phyloP scores from a whole-genome alignment of 495 filamentous ascomycete genomes.

The Melanomma pulvis-pyrius region DNA sequence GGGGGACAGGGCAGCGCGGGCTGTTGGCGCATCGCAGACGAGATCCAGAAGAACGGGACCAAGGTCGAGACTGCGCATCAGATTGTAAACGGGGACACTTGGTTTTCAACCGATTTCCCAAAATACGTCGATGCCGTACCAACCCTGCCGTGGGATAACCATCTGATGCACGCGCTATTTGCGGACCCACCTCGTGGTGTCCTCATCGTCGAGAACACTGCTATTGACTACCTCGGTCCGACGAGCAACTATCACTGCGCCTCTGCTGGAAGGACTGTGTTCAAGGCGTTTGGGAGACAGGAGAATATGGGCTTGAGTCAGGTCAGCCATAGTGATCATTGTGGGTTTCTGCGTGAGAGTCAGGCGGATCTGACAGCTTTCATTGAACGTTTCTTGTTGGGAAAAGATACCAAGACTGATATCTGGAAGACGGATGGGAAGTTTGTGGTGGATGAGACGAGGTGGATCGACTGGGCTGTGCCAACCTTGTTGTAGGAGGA shows the following conservation, averaged over 20 bases:
- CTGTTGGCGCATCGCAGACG: conserved; percentile 50
- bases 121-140: conserved; percentile 29
- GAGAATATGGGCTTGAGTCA: conserved; percentile 14
- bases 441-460: not conserved
- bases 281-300: not conserved
- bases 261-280: not conserved
- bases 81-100: conserved; percentile 51
- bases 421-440: conserved; percentile 11
- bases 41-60: conserved; percentile 46
- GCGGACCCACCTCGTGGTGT: conserved; percentile 28
- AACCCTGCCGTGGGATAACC: conserved; percentile 33
- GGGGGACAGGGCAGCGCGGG: conserved; percentile 48
- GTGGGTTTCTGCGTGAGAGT: conserved; percentile 3
- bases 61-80: conserved; percentile 48
- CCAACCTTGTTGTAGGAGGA: too few species aligned
- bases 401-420: conserved; percentile 5
- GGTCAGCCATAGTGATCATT: conserved; percentile 1
- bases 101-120: conserved; percentile 48
- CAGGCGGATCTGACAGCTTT: conserved; percentile 12
- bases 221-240: conserved; percentile 15
- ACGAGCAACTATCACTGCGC: conserved; percentile 2
- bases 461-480: too few species aligned
- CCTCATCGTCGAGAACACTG: conserved; percentile 25
- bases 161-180: conserved; percentile 32
- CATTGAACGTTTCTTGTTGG: conserved; percentile 11